A percentile compares a stretch with the other conserved stretches of the same genome.
These are phyloP conservation scores for Conticribra guillardii DNA, from an alignment of 108 stramenopile species.

Conservation along the genomic window DNA sequence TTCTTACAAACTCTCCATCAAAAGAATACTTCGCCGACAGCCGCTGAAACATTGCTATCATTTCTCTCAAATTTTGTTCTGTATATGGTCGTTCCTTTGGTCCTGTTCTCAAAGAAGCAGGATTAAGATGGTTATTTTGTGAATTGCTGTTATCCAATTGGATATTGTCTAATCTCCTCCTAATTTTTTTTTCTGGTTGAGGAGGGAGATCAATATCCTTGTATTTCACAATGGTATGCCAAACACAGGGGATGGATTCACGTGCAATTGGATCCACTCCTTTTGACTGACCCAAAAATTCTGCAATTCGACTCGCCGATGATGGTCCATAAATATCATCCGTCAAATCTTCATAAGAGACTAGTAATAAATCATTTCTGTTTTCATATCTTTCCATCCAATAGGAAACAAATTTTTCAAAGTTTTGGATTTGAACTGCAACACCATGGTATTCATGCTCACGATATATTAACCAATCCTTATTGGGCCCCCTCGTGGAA, in stretches of 20 bases:
- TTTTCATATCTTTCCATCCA: conserved; percentile 40
- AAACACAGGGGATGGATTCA: conserved; percentile 21
- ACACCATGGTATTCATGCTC: conserved; percentile 23
- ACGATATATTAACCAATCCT: conserved; percentile 45
- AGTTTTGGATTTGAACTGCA: conserved; percentile 21
- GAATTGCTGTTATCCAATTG: background rate
- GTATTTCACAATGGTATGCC: conserved; percentile 33
- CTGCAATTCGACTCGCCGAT: conserved; percentile 1
- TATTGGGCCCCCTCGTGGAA: no score
- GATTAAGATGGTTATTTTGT: background rate
- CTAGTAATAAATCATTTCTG: conserved; percentile 15
- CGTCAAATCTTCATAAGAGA: conserved; percentile 30
- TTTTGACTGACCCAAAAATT: conserved; percentile 12
- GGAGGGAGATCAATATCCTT: background rate
- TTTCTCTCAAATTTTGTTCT: background rate
- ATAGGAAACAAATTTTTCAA: conserved; percentile 27
- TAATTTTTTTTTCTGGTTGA: background rate
- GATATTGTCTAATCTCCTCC: background rate
- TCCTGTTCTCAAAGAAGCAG: conserved; percentile 17
- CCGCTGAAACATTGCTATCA: no score
- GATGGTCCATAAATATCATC: conserved; percentile 4
- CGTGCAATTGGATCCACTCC: background rate
- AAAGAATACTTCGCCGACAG: conserved; percentile 7
- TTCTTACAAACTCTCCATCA: conserved; percentile 15
- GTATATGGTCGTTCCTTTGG: conserved; percentile 15